These are phyloP conservation scores for Arthroderma sp. DNA, from an alignment of 2,329 filamentous ascomycete genomes.

Conservation along the genomic window DNA sequence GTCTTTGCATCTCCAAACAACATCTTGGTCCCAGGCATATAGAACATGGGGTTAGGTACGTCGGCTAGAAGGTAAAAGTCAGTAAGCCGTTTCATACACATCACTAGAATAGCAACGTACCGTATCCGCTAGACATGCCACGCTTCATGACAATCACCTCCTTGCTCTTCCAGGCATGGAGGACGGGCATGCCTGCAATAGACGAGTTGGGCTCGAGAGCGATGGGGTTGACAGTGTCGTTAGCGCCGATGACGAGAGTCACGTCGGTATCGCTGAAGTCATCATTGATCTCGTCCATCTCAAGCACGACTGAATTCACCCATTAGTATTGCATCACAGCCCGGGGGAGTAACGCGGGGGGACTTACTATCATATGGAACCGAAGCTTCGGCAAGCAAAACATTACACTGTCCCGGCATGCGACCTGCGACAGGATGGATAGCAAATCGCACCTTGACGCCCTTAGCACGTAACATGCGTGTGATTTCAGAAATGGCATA, in stretches of 20 bases:
- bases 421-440: constrained; percentile 83
- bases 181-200: constrained; percentile 84
- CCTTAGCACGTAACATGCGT: constrained; percentile 57
- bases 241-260: constrained; percentile 79
- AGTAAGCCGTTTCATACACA: background rate
- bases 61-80: constrained; percentile 46
- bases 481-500: constrained; percentile 82
- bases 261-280: constrained; percentile 78
- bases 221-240: constrained; percentile 86
- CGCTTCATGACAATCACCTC: constrained; percentile 89
- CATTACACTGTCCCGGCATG: constrained; percentile 91
- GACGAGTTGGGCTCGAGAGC: constrained; percentile 70
- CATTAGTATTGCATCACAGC: background rate
- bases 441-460: constrained; percentile 73
- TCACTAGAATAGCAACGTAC: constrained; percentile 34
- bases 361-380: constrained; percentile 67
- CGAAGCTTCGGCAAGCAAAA: constrained; percentile 72
- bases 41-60: constrained; percentile 88
- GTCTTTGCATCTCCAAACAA: constrained; percentile 80
- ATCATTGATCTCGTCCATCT: constrained; percentile 96
- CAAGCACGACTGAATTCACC: constrained; percentile 51
- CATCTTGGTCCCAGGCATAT: constrained; percentile 82
- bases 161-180: constrained; percentile 91
- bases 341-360: background rate
- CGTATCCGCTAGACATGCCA: constrained; percentile 77